Conservation (phyloP, 148 eudicot species). For the Heliamphora exappendiculata region DNA sequence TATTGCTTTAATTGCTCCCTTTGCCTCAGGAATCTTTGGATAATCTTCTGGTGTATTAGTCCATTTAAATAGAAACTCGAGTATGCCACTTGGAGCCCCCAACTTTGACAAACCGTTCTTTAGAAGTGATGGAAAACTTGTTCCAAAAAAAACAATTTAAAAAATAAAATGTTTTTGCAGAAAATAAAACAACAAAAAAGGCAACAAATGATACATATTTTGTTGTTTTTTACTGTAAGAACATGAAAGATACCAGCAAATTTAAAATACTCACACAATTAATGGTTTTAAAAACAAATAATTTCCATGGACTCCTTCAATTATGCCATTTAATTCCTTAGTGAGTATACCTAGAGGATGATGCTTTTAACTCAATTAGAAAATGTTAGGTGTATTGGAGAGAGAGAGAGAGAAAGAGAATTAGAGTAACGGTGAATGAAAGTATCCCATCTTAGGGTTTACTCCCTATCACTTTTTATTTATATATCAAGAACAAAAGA, state of each 20-base stretch:
- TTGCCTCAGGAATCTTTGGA: constrained; percentile 78
- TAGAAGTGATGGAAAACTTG: constrained; percentile 52
- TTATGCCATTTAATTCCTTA: not conserved
- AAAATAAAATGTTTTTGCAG: not conserved
- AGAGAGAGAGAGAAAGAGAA: too few relatives aligned
- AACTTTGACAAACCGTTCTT: constrained; percentile 49
- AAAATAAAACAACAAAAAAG: not conserved
- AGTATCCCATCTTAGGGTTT: too few relatives aligned
- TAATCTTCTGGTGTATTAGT: constrained; percentile 36
- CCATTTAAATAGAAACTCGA: constrained; percentile 49
- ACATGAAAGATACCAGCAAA: not conserved
- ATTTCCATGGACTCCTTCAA: not conserved
- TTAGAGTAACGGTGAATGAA: too few relatives aligned
- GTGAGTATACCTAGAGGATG: not conserved
- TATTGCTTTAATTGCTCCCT: constrained; percentile 65
- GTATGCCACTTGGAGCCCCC: constrained; percentile 47
- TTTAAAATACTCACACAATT: not conserved
- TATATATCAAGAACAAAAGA: too few relatives aligned
- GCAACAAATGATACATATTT: not conserved
- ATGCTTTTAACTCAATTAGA: not conserved
- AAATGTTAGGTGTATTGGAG: too few relatives aligned
- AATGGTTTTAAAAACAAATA: not conserved
- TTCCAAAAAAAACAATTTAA: constrained; percentile 8
- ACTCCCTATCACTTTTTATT: too few relatives aligned
- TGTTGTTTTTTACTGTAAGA: too few relatives aligned